Base-by-base conservation (phyloP, 768 basidiomycete genomes). In the Suillus paluster region DNA sequence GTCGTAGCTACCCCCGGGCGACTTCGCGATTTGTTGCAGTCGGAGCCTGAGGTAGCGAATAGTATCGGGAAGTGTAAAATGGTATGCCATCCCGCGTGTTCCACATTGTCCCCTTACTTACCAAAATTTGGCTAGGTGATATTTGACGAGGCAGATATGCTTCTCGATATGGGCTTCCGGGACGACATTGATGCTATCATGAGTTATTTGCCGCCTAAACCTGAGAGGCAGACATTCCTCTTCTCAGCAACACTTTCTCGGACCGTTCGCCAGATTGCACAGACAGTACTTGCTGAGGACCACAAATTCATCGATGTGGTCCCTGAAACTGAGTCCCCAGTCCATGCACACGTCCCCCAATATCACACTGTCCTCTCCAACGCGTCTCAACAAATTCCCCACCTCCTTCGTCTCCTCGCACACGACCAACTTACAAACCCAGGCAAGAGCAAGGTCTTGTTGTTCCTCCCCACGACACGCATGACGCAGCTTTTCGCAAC, bases 1-100 rank as follows among this genome's bases (percentile, higher is more conserved):
- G 86, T 97, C 48, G 92, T 97, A 38, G 88, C 88, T 1, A 98
- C 95, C 0, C 94, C 95, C n/a, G 95, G 95, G 49, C 84, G 95
- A 23, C 74, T 97, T 57, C 81, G 86, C 61, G 95, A 97, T 73
- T 66, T 94, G 45, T 70, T 97, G 57, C 75, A 83, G 60, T 82
- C 78, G 49, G 87, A 88, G 58, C 80, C 82, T 1, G 80, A 81
- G 3, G 81, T 95, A 11, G 76, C 76, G 21, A 78, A 79, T 2
- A 83, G 81, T 3, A 68, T 96, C 25, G 71, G 75, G 23, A 77
- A 81, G 19, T 83, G 89, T 2, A 80, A 87, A 67, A 78, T 86
- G 66, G 91, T 91, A 66, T 48, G 88, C 78, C 12, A 21, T 58
- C 30, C 52, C 30, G 57, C 27, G 39, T 60, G 15, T 45, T 56